Evolutionary conservation across 345 rosid species (phyloP).

Genomic region (Pistacia atlantica): DNA sequence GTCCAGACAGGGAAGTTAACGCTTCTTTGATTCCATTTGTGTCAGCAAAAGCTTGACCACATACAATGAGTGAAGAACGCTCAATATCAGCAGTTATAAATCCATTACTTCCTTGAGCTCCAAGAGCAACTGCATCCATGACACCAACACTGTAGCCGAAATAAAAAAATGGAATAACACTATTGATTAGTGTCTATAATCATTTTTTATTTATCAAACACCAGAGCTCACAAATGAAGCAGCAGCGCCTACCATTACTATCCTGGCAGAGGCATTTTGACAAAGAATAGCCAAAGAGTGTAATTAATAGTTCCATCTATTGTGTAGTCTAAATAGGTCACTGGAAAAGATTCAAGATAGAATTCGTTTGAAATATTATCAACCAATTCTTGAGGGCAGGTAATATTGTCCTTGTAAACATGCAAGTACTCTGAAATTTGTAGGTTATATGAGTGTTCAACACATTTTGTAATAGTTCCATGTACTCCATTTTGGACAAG

Average conservation of each 20-base stretch:
- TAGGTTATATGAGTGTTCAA: neutral
- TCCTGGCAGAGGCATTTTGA: neutral
- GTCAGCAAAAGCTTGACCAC: slow-evolving; percentile 36
- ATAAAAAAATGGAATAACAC: neutral
- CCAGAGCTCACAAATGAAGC: slow-evolving; percentile 1
- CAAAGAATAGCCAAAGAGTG: neutral
- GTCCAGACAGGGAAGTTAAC: slow-evolving; percentile 31
- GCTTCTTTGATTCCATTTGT: slow-evolving; percentile 32
- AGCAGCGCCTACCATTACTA: neutral
- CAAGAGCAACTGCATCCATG: slow-evolving; percentile 28
- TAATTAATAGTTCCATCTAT: neutral
- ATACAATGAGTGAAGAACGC: slow-evolving; percentile 37
- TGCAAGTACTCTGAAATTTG: neutral
- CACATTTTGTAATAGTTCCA: neutral
- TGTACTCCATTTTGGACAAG: too few species aligned
- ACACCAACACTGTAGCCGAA: slow-evolving; percentile 19
- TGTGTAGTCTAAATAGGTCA: neutral
- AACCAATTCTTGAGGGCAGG: neutral
- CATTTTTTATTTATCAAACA: neutral
- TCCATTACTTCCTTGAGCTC: slow-evolving; percentile 31
- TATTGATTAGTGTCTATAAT: neutral
- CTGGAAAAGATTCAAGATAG: neutral
- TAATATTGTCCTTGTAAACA: neutral
- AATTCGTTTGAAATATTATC: neutral
- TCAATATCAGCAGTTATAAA: slow-evolving; percentile 40